Percentiles rank a stretch among this genome's conserved stretches.
Evolutionary conservation across 2,329 filamentous ascomycete genomes (phyloP).

Genomic region (Cladophialophora carrionii): DNA sequence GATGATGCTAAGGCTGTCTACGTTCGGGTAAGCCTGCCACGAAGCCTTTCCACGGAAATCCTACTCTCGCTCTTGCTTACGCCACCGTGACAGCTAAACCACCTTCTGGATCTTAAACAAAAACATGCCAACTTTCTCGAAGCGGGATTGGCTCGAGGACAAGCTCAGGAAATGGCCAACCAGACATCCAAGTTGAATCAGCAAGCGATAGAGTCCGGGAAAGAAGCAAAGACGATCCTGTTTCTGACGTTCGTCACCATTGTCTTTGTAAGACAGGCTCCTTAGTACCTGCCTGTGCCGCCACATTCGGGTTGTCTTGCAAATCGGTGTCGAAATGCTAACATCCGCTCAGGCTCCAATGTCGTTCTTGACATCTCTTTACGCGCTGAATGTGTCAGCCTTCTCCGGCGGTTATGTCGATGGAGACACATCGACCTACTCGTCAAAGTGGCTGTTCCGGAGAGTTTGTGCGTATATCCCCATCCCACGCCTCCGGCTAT

Average conservation of each 20-base stretch:
- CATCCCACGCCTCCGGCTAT: too few relatives aligned
- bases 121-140: slow-evolving; percentile 1
- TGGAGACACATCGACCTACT: neutral
- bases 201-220: neutral
- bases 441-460: neutral
- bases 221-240: neutral
- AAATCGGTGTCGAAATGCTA: neutral
- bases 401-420: slow-evolving; percentile 1
- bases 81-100: neutral
- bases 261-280: neutral
- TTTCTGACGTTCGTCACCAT: slow-evolving; percentile 5
- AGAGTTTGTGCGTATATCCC: neutral
- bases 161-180: neutral
- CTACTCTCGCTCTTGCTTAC: neutral
- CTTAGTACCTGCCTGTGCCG: neutral
- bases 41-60: neutral
- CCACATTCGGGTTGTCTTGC: neutral
- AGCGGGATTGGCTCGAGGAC: neutral
- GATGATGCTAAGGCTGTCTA: slow-evolving; percentile 1
- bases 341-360: slow-evolving; percentile 1
- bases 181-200: too few relatives aligned
- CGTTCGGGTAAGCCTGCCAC: neutral
- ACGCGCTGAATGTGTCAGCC: slow-evolving; percentile 1
- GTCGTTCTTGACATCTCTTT: slow-evolving; percentile 2
- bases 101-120: neutral